Conservation (phyloP, 768 basidiomycete genomes). For the Tubosaeta sp. region DNA sequence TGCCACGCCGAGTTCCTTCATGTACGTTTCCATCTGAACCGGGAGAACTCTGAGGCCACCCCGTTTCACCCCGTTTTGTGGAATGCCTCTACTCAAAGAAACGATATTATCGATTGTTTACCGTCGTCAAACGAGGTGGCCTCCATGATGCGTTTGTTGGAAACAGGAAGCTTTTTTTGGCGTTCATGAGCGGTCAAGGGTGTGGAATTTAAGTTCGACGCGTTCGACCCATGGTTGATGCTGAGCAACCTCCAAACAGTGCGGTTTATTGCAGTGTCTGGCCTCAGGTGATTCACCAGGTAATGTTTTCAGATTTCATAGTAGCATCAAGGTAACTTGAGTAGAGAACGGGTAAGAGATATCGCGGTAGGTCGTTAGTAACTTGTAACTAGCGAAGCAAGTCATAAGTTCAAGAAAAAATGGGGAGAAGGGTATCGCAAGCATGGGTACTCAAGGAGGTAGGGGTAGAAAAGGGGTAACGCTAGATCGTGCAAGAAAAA, state of each 20-base stretch:
- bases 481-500: slow-evolving; percentile 2
- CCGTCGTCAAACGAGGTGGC: background rate
- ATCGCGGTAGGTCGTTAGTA: slow-evolving; percentile 10
- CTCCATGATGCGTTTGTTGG: slow-evolving; percentile 1
- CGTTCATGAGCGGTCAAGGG: too few relatives aligned
- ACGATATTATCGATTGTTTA: background rate
- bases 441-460: background rate
- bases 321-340: background rate
- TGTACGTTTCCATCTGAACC: too few relatives aligned
- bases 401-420: slow-evolving; percentile 1
- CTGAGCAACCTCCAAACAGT: too few relatives aligned
- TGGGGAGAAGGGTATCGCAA: slow-evolving; percentile 11
- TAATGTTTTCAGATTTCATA: too few relatives aligned
- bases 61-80: too few relatives aligned
- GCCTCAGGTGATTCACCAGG: too few relatives aligned
- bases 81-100: background rate
- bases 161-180: background rate
- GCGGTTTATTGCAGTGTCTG: too few relatives aligned
- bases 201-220: too few relatives aligned
- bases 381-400: background rate
- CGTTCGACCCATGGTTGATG: too few relatives aligned
- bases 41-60: too few relatives aligned
- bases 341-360: slow-evolving; percentile 2
- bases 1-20: too few relatives aligned
- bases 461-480: slow-evolving; percentile 3